phyloP scores from a whole-genome alignment of 495 filamentous ascomycete genomes.

The Tuber magnatum region DNA sequence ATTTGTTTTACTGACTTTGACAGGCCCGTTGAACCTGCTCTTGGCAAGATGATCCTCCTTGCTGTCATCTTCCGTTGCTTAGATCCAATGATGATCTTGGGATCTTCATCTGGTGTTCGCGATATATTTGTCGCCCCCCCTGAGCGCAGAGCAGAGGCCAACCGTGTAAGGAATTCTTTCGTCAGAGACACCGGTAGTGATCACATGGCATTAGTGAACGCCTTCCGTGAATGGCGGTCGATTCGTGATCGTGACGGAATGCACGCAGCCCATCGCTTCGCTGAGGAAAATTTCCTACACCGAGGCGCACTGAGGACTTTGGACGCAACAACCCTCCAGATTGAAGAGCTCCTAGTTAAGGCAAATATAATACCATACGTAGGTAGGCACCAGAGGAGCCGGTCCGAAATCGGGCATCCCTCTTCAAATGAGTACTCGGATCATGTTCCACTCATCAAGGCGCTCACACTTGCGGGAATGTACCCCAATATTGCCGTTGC shows the following conservation, averaged over 20 bases:
- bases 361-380: constrained; percentile 45
- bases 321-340: constrained; percentile 46
- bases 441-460: constrained; percentile 48
- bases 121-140: constrained; percentile 46
- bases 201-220: constrained; percentile 51
- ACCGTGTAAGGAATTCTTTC: constrained; percentile 43
- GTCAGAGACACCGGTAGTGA: constrained; percentile 47
- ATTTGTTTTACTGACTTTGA: not conserved
- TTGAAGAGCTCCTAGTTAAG: constrained; percentile 46
- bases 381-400: constrained; percentile 26
- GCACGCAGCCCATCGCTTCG: constrained; percentile 40
- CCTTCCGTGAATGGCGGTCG: constrained; percentile 46
- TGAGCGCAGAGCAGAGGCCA: constrained; percentile 40
- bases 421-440: constrained; percentile 49
- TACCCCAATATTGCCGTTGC: constrained; percentile 49
- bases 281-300: constrained; percentile 44
- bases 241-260: constrained; percentile 40
- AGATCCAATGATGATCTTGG: constrained; percentile 54
- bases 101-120: constrained; percentile 43
- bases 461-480: constrained; percentile 47
- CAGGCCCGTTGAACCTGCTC: constrained; percentile 45
- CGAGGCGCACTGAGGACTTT: constrained; percentile 44
- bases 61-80: constrained; percentile 57
- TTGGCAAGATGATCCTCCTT: constrained; percentile 55
- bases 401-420: constrained; percentile 45